These are phyloP conservation scores for Fonsecaea erecta DNA, from an alignment of 2,329 filamentous ascomycete genomes.

Conservation along the genomic window DNA sequence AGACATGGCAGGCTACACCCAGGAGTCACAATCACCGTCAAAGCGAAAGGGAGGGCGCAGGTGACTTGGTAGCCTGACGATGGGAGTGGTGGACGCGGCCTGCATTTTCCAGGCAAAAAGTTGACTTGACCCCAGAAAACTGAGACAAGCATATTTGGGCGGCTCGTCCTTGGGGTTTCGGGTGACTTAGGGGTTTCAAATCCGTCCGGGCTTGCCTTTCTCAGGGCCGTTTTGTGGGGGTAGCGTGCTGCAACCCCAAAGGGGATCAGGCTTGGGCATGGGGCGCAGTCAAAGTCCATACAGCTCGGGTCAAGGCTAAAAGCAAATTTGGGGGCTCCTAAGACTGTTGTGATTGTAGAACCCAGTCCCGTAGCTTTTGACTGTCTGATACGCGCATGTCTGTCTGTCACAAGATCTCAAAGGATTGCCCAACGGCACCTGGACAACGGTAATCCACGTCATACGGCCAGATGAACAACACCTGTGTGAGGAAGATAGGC, in stretches of 20 bases:
- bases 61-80: slow-evolving; percentile 26
- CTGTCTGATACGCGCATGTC: neutral
- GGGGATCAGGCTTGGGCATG: neutral
- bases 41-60: slow-evolving; percentile 27
- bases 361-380: neutral
- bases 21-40: slow-evolving; percentile 16
- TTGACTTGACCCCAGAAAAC: slow-evolving; percentile 2
- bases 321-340: neutral
- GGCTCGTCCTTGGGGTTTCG: slow-evolving; percentile 2
- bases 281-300: neutral
- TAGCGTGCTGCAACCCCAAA: neutral
- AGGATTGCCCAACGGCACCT: neutral
- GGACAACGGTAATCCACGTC: neutral
- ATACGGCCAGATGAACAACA: neutral
- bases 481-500: neutral
- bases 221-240: slow-evolving; percentile 16
- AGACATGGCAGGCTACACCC: slow-evolving; percentile 7
- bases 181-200: slow-evolving; percentile 13
- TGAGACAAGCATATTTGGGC: neutral
- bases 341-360: neutral
- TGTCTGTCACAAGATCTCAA: slow-evolving; percentile 7
- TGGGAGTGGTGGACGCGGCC: slow-evolving; percentile 10
- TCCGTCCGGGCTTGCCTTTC: slow-evolving; percentile 5
- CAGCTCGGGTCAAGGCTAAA: neutral
- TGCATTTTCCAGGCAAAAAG: slow-evolving; percentile 17